Evolutionary conservation across 768 basidiomycete genomes (phyloP), one percentile per base, ranked within the genome.

Genomic region (Mycena capillaripes): DNA sequence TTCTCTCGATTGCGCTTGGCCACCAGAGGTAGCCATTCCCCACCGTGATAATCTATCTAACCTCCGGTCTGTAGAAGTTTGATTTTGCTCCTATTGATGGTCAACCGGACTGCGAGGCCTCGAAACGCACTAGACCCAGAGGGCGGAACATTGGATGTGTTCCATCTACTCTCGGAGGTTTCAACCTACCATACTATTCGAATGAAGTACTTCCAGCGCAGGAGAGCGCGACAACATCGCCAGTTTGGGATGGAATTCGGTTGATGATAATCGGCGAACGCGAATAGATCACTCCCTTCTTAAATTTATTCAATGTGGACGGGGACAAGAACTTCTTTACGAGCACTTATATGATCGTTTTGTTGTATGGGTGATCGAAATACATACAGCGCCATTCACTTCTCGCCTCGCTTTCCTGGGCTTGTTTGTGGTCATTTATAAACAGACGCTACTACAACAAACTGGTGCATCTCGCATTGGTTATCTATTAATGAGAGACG

Each of bases 241-340:
- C 48, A 50, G 48, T 50, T 50, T 50, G 25, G 48, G 48, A 50
- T 50, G 48, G 48, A 50, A 50, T 50, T 50, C 48, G 48, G 48
- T 50, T 50, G 48, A 50, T 50, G n/a, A 50, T 50, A 50, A 50
- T 50, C 48, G n/a, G 48, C 25, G 48, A 50, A 50, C n/a, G 48
- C 48, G 48, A 23, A 50, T 50, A 50, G 48, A 50, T 23, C 48
- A 3, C 48, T 25, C 48, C 42, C 25, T 50, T 50, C 14, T 50
- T 50, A 50, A n/a, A 50, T 50, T 50, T 50, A 6, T 50, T 50
- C 25, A 27, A 50, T 23, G 14, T 50, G 48, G 48, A 25, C 48
- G 25, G 48, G 48, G n/a, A 50, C 4, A 50, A 27, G 48, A 50
- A 50, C 48, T 25, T 50, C n/a, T 50, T 50, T 50, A 50, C 48